Conservation (phyloP, 495 filamentous ascomycete species). For the Penicillium coprophilum region DNA sequence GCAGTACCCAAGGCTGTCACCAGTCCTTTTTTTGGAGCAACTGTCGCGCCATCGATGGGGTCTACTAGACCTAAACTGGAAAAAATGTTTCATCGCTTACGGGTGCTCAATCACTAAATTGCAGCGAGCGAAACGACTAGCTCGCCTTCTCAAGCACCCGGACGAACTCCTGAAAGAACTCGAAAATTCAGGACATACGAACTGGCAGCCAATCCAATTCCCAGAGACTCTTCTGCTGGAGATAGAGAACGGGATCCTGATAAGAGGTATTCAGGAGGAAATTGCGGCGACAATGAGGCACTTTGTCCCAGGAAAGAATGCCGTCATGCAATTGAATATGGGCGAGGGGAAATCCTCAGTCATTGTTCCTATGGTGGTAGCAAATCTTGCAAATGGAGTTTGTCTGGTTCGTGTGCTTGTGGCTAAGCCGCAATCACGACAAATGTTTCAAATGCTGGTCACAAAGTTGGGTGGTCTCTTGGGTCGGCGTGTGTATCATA, state of each 20-base stretch:
- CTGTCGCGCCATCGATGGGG: slow-evolving; percentile 19
- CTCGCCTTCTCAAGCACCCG: background rate
- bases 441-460: slow-evolving; percentile 1
- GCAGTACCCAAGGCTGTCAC: slow-evolving; percentile 24
- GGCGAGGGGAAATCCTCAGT: slow-evolving; percentile 11
- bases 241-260: background rate
- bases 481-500: slow-evolving; percentile 5
- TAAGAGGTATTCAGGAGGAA: background rate
- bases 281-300: background rate
- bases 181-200: background rate
- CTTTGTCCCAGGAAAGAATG: background rate
- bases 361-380: slow-evolving; percentile 1
- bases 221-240: background rate
- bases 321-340: slow-evolving; percentile 11
- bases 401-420: slow-evolving; percentile 1
- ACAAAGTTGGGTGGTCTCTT: background rate
- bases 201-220: background rate
- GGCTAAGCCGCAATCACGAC: background rate
- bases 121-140: background rate
- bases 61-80: slow-evolving; percentile 18
- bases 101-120: slow-evolving; percentile 17
- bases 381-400: slow-evolving; percentile 1
- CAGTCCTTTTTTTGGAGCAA: slow-evolving; percentile 23
- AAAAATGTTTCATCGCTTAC: slow-evolving; percentile 30
- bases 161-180: background rate